Conservation (phyloP, 495 filamentous ascomycete species). For the Tuber indicum region DNA sequence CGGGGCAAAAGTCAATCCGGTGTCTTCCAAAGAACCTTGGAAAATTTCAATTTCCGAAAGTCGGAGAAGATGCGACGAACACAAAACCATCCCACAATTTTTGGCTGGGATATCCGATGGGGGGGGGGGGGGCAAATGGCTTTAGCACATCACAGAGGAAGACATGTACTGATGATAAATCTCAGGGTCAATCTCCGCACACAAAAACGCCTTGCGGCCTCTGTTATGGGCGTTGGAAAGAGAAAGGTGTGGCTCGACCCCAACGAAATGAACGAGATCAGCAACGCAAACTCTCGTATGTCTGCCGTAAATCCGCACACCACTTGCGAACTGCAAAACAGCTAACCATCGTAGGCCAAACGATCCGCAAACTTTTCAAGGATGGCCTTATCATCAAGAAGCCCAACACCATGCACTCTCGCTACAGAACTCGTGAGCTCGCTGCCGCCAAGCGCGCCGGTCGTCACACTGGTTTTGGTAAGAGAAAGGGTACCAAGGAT, state of each 20-base stretch:
- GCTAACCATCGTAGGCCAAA: constrained; percentile 53
- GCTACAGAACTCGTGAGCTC: constrained; percentile 85
- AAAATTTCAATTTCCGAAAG: neutral
- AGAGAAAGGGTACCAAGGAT: constrained; percentile 99
- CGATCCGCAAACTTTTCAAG: constrained; percentile 98
- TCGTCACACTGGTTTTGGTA: constrained; percentile 96
- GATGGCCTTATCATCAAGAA: constrained; percentile 99
- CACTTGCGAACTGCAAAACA: neutral
- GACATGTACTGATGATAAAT: constrained; percentile 11
- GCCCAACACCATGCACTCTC: constrained; percentile 98
- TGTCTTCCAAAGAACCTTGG: neutral
- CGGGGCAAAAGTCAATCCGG: neutral
- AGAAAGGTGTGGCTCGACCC: constrained; percentile 99
- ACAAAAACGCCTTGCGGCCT: constrained; percentile 98
- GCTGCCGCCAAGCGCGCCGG: constrained; percentile 83
- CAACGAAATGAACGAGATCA: constrained; percentile 98
- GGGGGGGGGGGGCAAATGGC: neutral
- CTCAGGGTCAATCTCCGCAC: constrained; percentile 97
- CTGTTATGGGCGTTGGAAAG: constrained; percentile 96
- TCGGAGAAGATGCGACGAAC: neutral
- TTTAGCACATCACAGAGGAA: neutral
- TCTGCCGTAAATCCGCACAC: neutral
- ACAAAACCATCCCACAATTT: neutral
- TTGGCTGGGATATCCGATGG: neutral
- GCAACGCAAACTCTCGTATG: constrained; percentile 95